Evolutionary conservation across 1,139 yeast genomes (phyloP), one percentile per base, ranked within the genome.

Genomic region (Pneumocystis murina): DNA sequence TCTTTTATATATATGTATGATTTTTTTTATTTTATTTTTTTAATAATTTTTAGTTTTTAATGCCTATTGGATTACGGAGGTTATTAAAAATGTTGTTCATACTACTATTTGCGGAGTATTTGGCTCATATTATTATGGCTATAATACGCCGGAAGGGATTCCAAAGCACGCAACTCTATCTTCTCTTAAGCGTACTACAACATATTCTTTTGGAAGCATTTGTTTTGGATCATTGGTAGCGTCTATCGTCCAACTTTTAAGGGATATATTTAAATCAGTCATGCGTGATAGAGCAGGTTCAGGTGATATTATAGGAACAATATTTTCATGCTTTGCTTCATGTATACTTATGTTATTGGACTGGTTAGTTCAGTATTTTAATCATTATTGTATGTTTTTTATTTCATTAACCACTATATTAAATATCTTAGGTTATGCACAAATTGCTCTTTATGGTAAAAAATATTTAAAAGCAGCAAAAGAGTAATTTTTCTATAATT

Each of bases 101-200:
- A 87, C 86, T 57, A 84, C 92, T 0, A 84, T 89, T 65, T 80
- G 92, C 33, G 96, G 96, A 41, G 83, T 90, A 43, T 91, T 82
- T 72, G 97, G 97, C 28, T 82, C 94, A 4, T 90, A 97, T 96
- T 90, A 88, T 75, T 86, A 73, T 78, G 87, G 72, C 81, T 88
- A 60, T 80, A 80, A 67, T 81, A 90, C 1, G 91, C 66, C 86
- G 71, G 87, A 86, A 70, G 95, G 95, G 3, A 79, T 85, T 77
- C 96, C 96, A 43, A 80, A 75, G 69, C 82, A 82, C 76, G 95
- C 95, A 10, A 94, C 95, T 0, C 74, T 84, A 64, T 91, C 95
- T 6, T 86, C 96, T 1, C 83, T 91, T 69, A 84, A 82, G 71
- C 80, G 96, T 69, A 88, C 96, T 1, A 75, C 88, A 77, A 86